Evolutionary conservation across 2,329 filamentous ascomycete species (phyloP).

Genomic region (Cladosporium colombiae): DNA sequence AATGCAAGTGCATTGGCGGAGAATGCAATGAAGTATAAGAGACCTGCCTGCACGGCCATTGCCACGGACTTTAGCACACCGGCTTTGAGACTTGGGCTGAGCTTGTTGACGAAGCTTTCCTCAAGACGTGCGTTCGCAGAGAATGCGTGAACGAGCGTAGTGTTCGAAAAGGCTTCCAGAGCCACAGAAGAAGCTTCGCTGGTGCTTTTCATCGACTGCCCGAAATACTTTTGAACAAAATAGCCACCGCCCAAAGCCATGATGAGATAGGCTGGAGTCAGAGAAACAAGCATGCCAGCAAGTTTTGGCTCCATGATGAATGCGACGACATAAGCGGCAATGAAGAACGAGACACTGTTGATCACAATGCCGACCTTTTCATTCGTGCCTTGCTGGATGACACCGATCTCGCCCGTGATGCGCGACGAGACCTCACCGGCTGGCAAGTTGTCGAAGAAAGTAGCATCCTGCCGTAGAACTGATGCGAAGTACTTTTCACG

Average conservation of each 20-base stretch:
- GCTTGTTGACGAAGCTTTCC: constrained; percentile 45
- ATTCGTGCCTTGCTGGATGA: constrained; percentile 46
- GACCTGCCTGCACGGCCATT: constrained; percentile 46
- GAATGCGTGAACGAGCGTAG: constrained; percentile 48
- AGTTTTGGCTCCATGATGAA: constrained; percentile 50
- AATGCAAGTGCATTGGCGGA: constrained; percentile 44
- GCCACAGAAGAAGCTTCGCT: constrained; percentile 49
- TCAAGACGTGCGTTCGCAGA: constrained; percentile 48
- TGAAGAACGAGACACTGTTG: constrained; percentile 41
- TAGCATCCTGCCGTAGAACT: constrained; percentile 61
- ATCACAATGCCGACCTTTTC: constrained; percentile 43
- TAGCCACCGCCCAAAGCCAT: constrained; percentile 59
- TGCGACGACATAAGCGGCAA: constrained; percentile 44
- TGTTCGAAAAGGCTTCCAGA: constrained; percentile 56
- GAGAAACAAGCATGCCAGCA: constrained; percentile 63
- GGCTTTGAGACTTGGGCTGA: constrained; percentile 45
- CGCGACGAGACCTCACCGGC: constrained; percentile 66
- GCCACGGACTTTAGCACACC: constrained; percentile 48
- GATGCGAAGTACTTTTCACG: constrained; percentile 61
- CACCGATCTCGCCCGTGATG: constrained; percentile 66
- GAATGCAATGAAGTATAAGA: constrained; percentile 46
- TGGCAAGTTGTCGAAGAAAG: constrained; percentile 65
- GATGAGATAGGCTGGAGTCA: constrained; percentile 64
- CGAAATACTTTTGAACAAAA: constrained; percentile 56
- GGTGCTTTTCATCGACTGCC: constrained; percentile 54